These are phyloP conservation scores for Hypoxylon subgilvum DNA, from an alignment of 495 filamentous ascomycete species.

Conservation along the genomic window DNA sequence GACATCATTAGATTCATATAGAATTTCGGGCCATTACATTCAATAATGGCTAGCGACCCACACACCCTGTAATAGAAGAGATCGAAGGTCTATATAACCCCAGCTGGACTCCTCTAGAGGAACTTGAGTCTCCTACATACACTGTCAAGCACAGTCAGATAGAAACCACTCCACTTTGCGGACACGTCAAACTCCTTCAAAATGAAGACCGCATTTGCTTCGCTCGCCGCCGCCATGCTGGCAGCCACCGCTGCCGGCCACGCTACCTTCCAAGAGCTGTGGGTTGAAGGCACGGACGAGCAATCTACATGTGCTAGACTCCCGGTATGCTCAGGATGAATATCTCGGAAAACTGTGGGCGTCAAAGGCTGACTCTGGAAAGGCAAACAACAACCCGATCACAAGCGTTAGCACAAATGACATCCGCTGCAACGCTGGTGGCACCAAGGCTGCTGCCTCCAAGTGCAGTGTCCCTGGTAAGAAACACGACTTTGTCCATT, in stretches of 20 bases:
- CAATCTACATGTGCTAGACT: constrained; percentile 50
- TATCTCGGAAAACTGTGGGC: no score
- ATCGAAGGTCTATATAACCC: constrained; percentile 8
- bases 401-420: constrained; percentile 47
- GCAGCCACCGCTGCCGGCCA: constrained; percentile 48
- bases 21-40: constrained; percentile 15
- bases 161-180: background rate
- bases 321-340: constrained; percentile 28
- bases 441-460: constrained; percentile 21
- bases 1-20: constrained; percentile 21
- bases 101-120: constrained; percentile 1
- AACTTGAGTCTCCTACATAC: background rate
- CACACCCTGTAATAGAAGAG: background rate
- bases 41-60: constrained; percentile 2
- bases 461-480: constrained; percentile 33
- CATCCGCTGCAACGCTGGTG: constrained; percentile 52
- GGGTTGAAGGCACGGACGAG: constrained; percentile 55
- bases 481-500: background rate
- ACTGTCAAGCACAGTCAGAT: background rate
- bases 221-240: constrained; percentile 7
- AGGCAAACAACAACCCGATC: constrained; percentile 54
- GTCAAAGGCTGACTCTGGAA: constrained; percentile 1
- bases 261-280: constrained; percentile 60
- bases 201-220: constrained; percentile 21
- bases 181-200: background rate